Percentiles rank a stretch among this genome's conserved stretches.
phyloP scores from a whole-genome alignment of 176 grass and related monocot species.

The Juncus effusus region DNA sequence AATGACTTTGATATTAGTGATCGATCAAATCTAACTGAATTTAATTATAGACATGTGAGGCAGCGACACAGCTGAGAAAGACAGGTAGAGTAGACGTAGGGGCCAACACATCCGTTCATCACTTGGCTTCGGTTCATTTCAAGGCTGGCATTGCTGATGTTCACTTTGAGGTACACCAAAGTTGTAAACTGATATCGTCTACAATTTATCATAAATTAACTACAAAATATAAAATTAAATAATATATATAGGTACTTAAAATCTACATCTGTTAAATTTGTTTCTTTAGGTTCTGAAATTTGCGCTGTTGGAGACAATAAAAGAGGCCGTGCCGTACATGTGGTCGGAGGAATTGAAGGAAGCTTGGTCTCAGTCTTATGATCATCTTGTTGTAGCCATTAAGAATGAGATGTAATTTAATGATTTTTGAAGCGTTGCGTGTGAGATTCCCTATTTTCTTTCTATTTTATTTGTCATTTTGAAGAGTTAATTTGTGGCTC shows the following conservation, averaged over 20 bases:
- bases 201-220: no score
- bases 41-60: slow-evolving; percentile 12
- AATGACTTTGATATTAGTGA: no score
- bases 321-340: no score
- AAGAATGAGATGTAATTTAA: not conserved
- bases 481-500: no score
- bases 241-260: not conserved
- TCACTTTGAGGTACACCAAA: slow-evolving; percentile 7
- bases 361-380: no score
- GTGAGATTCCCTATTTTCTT: no score
- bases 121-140: no score
- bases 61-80: slow-evolving; percentile 3
- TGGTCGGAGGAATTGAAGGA: no score
- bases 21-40: not conserved
- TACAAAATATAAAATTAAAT: no score
- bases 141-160: not conserved
- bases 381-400: no score
- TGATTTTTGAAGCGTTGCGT: slow-evolving; percentile 9
- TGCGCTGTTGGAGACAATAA: no score
- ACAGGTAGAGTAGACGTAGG: not conserved
- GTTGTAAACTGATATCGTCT: not conserved
- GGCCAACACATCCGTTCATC: slow-evolving; percentile 11
- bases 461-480: no score
- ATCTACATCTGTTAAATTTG: not conserved
- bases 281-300: slow-evolving; percentile 5